Base-by-base conservation (phyloP, 768 basidiomycete species). In the Lentinula boryana region DNA sequence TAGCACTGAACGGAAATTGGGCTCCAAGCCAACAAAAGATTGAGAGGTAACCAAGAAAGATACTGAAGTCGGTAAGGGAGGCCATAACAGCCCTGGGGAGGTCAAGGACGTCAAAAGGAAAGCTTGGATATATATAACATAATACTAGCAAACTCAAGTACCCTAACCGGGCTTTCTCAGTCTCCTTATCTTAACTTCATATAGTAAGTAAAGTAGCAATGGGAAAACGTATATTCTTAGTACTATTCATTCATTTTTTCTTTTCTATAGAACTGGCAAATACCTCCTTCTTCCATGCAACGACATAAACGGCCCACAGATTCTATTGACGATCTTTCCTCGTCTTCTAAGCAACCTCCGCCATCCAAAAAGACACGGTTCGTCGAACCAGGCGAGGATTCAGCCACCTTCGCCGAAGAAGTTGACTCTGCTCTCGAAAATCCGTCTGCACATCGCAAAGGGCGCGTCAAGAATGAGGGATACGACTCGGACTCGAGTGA, bases 401-500 rank as follows among this genome's bases (percentile, higher is more conserved):
- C 89, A 2, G 74, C 76, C 40, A 84, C 84, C 66, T 93, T 93
- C 71, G 87, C 84, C 3, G 88, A 91, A 65, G 81, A 93, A 65
- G 88, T 93, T 46, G 89, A 92, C 63, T 80, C 80, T 3, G 79
- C 85, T 0, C 84, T 93, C 60, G 91, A 93, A 71, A 77, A 78
- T 65, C 83, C 87, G 4, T 80, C 82, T 10, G 77, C 78, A 23
- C 77, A 76, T 61, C 83, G 88, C 16, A 88, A 84, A 69, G 87
- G 91, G 21, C 84, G 85, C 50, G 84, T 97, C 61, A 90, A 88
- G 69, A 88, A 81, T 16, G 93, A 93, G 57, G 82, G 95, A 15
- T 98, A 97, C 71, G 93, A 95, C 12, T 93, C 92, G 1, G 95
- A 97, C 74, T 95, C 94, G 2, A 94, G 86, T 60, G 93, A 96